phyloP scores from a whole-genome alignment of 2,329 filamentous ascomycete genomes.

The Sporothrix dimorphospora region DNA sequence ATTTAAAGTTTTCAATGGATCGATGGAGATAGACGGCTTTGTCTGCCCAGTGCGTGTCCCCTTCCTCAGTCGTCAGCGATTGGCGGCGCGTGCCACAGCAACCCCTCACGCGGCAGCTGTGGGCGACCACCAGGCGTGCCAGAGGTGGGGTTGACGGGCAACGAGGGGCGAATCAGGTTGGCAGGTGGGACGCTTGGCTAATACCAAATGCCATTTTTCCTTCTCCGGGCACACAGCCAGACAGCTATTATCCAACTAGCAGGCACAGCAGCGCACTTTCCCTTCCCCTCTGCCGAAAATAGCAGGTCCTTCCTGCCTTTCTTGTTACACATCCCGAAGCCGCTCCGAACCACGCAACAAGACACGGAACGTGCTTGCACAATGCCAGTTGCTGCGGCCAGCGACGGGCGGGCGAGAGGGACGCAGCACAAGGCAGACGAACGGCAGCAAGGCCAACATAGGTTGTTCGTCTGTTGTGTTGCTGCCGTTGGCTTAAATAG shows the following conservation, averaged over 20 bases:
- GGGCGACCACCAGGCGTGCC: neutral
- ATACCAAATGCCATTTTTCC: neutral
- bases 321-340: slow-evolving; percentile 3
- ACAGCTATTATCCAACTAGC: neutral
- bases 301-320: slow-evolving; percentile 7
- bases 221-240: neutral
- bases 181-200: slow-evolving; percentile 1
- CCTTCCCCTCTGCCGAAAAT: slow-evolving; percentile 4
- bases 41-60: neutral
- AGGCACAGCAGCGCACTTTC: neutral
- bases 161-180: neutral
- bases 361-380: neutral
- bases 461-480: neutral
- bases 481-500: neutral
- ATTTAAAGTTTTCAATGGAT: neutral
- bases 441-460: neutral
- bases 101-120: neutral
- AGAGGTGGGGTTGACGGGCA: neutral
- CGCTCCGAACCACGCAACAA: neutral
- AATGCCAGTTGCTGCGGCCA: neutral
- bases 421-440: neutral
- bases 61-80: neutral
- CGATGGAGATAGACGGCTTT: neutral
- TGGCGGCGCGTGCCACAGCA: slow-evolving; percentile 11
- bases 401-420: neutral